phyloP scores from a whole-genome alignment of 306 rosid genomes.

The Rosa chinensis region DNA sequence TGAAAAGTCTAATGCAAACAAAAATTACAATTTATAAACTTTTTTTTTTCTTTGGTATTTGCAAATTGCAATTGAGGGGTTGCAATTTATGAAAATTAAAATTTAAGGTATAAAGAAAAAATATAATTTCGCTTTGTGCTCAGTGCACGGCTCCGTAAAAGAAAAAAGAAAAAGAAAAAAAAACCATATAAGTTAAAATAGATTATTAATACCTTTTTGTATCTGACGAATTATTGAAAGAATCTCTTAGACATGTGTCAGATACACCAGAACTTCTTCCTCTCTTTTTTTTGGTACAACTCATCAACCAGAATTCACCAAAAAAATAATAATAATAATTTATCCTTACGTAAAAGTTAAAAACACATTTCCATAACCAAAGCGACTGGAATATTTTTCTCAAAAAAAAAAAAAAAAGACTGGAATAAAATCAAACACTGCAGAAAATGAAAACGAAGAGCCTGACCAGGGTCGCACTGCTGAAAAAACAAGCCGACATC shows the following conservation, averaged over 20 bases:
- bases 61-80: too few species aligned
- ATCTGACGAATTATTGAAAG: not conserved
- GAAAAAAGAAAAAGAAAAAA: too few species aligned
- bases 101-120: not conserved
- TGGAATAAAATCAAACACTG: not conserved
- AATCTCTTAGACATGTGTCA: slow-evolving; percentile 2
- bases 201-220: not conserved
- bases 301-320: not conserved
- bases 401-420: not conserved
- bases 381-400: not conserved
- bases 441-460: slow-evolving; percentile 1
- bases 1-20: not conserved
- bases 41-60: not conserved
- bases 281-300: too few species aligned
- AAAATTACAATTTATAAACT: too few species aligned
- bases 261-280: not conserved
- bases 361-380: not conserved
- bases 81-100: not conserved
- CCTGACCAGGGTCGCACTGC: slow-evolving; percentile 69
- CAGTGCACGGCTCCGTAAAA: too few species aligned
- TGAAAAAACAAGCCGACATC: slow-evolving; percentile 50
- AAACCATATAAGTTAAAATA: not conserved
- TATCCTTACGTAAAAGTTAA: not conserved
- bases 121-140: too few species aligned
- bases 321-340: not conserved